Evolutionary conservation across 1,139 yeast species (phyloP).

Genomic region (Yamadazyma membranifaciens): DNA sequence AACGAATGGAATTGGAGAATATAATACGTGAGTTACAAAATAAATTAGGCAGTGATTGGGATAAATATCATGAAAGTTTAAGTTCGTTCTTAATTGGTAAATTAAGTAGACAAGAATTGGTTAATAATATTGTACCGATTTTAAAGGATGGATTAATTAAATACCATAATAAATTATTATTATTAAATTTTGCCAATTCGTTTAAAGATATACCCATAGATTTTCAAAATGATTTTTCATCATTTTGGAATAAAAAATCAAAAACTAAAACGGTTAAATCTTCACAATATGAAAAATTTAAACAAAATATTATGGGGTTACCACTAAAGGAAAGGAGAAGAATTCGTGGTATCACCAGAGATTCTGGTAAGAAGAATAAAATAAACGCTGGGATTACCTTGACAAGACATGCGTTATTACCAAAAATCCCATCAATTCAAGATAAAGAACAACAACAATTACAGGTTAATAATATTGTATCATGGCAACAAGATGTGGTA

Average conservation of each 20-base stretch:
- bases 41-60: constrained; percentile 78
- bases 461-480: constrained; percentile 58
- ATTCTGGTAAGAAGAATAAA: constrained; percentile 75
- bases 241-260: constrained; percentile 52
- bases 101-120: constrained; percentile 73
- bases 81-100: constrained; percentile 77
- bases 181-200: constrained; percentile 83
- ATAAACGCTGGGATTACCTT: constrained; percentile 74
- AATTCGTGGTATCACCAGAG: constrained; percentile 78
- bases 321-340: constrained; percentile 84
- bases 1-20: constrained; percentile 68
- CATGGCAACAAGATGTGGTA: constrained; percentile 92
- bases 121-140: constrained; percentile 51
- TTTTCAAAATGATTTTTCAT: constrained; percentile 50
- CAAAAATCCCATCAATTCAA: constrained; percentile 81
- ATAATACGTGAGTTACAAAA: constrained; percentile 74
- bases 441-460: constrained; percentile 52
- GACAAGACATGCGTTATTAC: constrained; percentile 81
- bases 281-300: constrained; percentile 75
- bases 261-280: constrained; percentile 49
- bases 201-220: constrained; percentile 61
- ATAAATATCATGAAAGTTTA: constrained; percentile 75
- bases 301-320: constrained; percentile 82
- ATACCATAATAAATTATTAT: constrained; percentile 78
- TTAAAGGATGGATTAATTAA: constrained; percentile 48